Conservation (phyloP, 2,329 filamentous ascomycete species). For the Penicillium hordei region DNA sequence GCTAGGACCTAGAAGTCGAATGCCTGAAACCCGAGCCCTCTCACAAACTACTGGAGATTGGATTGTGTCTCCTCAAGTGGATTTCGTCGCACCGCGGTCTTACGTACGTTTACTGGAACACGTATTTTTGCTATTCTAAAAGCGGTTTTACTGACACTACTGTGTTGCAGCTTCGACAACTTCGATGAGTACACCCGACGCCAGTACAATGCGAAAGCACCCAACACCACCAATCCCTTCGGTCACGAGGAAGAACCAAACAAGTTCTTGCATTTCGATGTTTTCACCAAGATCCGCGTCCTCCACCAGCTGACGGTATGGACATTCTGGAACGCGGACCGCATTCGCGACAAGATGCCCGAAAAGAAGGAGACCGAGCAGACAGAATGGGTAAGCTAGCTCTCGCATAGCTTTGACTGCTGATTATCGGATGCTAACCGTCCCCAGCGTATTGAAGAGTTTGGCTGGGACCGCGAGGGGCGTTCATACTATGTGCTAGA, state of each 20-base stretch:
- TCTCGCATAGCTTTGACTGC: neutral
- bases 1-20: slow-evolving; percentile 81
- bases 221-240: slow-evolving; percentile 74
- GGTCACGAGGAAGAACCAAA: slow-evolving; percentile 70
- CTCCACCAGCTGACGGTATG: slow-evolving; percentile 87
- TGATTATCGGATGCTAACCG: slow-evolving; percentile 12
- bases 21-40: slow-evolving; percentile 76
- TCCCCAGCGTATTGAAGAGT: slow-evolving; percentile 46
- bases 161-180: slow-evolving; percentile 65
- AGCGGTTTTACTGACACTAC: slow-evolving; percentile 7
- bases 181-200: slow-evolving; percentile 92
- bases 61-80: slow-evolving; percentile 83
- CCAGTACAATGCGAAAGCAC: slow-evolving; percentile 81
- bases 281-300: slow-evolving; percentile 74
- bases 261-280: slow-evolving; percentile 77
- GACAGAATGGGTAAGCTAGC: slow-evolving; percentile 69
- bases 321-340: slow-evolving; percentile 83
- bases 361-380: slow-evolving; percentile 80
- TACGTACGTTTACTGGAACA: slow-evolving; percentile 61
- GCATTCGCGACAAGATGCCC: slow-evolving; percentile 80
- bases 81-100: slow-evolving; percentile 91
- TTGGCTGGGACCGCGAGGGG: slow-evolving; percentile 83
- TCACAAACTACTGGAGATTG: slow-evolving; percentile 73
- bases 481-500: slow-evolving; percentile 87
- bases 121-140: neutral